Percentiles rank a stretch among this genome's conserved stretches.
Conservation (phyloP, 192 early-diverging fungal genomes). For the Mortierella claussenii region DNA sequence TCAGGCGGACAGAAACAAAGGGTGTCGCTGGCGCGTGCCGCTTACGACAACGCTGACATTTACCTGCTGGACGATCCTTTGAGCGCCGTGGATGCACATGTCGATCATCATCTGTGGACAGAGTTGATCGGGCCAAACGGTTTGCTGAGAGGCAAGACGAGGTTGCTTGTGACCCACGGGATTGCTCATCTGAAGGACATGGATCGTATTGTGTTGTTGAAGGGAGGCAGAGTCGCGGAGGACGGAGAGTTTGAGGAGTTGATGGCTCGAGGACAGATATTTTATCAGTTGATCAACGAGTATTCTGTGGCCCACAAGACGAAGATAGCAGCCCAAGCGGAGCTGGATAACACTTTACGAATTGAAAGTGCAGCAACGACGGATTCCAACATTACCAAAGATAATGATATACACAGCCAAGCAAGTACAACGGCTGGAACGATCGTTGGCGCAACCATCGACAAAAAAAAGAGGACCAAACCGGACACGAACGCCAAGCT, state of each 20-base stretch:
- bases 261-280: conserved; percentile 53
- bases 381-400: too few species aligned
- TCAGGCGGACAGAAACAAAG: conserved; percentile 83
- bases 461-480: too few species aligned
- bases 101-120: conserved; percentile 59
- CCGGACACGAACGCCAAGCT: conserved; percentile 10
- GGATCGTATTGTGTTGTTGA: conserved; percentile 60
- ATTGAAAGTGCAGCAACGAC: too few species aligned
- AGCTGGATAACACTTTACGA: too few species aligned
- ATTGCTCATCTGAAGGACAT: conserved; percentile 56
- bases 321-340: too few species aligned
- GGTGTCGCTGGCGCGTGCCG: conserved; percentile 80
- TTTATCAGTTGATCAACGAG: conserved; percentile 54
- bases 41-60: conserved; percentile 75
- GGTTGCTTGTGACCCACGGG: conserved; percentile 68
- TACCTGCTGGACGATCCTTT: conserved; percentile 88
- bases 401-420: too few species aligned
- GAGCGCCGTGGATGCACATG: conserved; percentile 63
- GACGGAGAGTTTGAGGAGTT: conserved; percentile 63
- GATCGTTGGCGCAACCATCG: too few species aligned
- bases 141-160: conserved; percentile 60
- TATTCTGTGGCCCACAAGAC: too few species aligned
- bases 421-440: too few species aligned
- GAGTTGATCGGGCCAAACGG: conserved; percentile 37
- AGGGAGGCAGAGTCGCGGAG: conserved; percentile 60